Base-by-base conservation (phyloP, 441 rosid genomes). In the Manihot esculenta region DNA sequence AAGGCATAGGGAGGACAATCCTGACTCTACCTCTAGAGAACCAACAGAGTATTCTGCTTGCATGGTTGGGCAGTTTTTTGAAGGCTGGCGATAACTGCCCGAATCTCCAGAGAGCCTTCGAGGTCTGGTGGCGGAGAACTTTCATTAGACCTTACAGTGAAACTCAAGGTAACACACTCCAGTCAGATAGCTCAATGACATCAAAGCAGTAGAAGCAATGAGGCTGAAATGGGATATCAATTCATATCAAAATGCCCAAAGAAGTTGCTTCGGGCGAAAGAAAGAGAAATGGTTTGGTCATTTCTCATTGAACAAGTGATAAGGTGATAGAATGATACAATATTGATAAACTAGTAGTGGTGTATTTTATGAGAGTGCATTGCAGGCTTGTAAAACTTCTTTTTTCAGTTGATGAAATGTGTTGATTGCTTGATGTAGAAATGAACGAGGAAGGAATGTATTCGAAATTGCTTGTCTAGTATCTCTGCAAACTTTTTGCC, bases 41-140 rank as follows among this genome's bases (percentile, higher is more conserved):
- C 72, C 99, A 94, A 72, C 97, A 89, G 78, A 87, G 85, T 62
- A 90, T 94, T 64, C 72, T 92, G 78, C 79, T 94, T 48, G 66
- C 85, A 47, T 94, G 97, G 99, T 73, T 94, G 53, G 93, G 97
- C 42, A 89, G 84, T 79, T 94, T 94, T 59, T 70, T 94, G 47
- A 89, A 87, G 69, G 85, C 86, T 2, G 97, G 97, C 20, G 93
- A 94, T 80, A 89, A 86, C 68, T 94, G 99, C 87, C 99, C 97
- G 6, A 91, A 93, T 80, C 91, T 93, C 68, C 98, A 88, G 71
- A 80, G 89, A 84, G 96, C 98, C 47, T 92, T 94, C 24, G 93
- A 94, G 85, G 99, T 94, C 50, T 94, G 99, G 99, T 94, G 99
- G 99, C 89, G 99, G 8, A 72, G 99, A 73, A 84, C 99, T 12